Conservation (phyloP, 176 grass and related monocot genomes). For the Lolium multiflorum region DNA sequence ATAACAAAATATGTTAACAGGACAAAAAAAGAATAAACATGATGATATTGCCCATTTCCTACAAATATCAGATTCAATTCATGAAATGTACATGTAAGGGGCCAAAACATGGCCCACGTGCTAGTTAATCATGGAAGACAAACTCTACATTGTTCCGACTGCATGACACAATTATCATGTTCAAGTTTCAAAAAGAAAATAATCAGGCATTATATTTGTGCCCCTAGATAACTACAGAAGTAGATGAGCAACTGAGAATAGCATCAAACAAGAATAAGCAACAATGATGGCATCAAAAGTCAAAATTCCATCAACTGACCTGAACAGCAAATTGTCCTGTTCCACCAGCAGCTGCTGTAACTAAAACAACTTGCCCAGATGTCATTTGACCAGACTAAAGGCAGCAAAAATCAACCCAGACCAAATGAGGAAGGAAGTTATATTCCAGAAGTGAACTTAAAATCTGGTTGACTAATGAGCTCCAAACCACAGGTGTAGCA, state of each 20-base stretch:
- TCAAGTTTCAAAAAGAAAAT: constrained; percentile 3
- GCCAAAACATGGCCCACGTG: constrained; percentile 23
- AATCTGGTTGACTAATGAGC: constrained; percentile 8
- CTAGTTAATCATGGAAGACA: constrained; percentile 27
- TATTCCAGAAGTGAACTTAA: constrained; percentile 6
- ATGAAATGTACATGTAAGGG: constrained; percentile 24
- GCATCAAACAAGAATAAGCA: constrained; percentile 24
- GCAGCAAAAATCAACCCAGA: constrained; percentile 23
- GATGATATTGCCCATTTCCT: constrained; percentile 27
- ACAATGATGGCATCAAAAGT: constrained; percentile 25
- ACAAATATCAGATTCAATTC: constrained; percentile 25
- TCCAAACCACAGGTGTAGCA: constrained; percentile 27
- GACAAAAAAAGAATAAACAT: constrained; percentile 38
- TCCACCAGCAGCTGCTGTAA: constrained; percentile 95
- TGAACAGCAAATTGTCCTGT: constrained; percentile 97
- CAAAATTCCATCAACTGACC: constrained; percentile 54
- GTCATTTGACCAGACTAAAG: constrained; percentile 86
- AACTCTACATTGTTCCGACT: neutral
- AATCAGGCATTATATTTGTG: constrained; percentile 30
- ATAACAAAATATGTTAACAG: constrained; percentile 35
- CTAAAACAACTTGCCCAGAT: constrained; percentile 83
- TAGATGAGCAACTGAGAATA: constrained; percentile 12
- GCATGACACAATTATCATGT: constrained; percentile 31
- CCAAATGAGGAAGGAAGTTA: constrained; percentile 36
- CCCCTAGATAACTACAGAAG: constrained; percentile 12